Evolutionary conservation across 208 protist genomes (phyloP), one percentile per base, ranked within the genome.

Genomic region (Trypanosoma vivax): DNA sequence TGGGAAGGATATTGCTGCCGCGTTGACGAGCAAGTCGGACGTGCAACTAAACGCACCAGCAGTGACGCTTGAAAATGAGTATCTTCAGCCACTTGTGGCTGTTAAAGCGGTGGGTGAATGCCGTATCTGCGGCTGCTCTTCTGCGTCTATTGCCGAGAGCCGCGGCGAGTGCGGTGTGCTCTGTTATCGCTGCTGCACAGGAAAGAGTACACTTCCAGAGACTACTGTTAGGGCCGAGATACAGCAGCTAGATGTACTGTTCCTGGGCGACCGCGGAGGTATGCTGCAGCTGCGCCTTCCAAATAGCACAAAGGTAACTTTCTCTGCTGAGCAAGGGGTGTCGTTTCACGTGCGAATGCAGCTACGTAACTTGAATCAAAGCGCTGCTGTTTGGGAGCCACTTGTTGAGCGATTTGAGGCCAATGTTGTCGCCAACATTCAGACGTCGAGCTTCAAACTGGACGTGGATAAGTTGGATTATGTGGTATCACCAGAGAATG

Each of bases 181-280:
- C 23, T 92, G 85, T 65, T 88, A 85, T 71, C 67, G 64, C 37
- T 92, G 85, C 58, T 89, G 80, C 65, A 92, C 80, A 5, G 85
- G 85, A n/a, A 51, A 63, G 30, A 65, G 57, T 7, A 39, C 54
- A n/a, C 29, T 88, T 27, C 76, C 82, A 10, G 60, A 74, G 49
- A 81, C 73, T 14, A 73, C 86, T 40, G 57, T 88, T 18, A 70
- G 73, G 1, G 62, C 86, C 24, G 71, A 88, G 43, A 56, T 93
- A 34, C 68, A 76, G 33, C 39, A 76, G 31, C 60, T 90, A n/a
- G 79, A 93, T 60, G 39, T 64, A 16, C 16, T 93, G 9, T 27
- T 93, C 0, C 11, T 90, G 37, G 70, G 76, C 18, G 61, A 74
- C 31, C 47, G 57, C 34, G 71, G 79, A 16, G 73, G 77, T 31